These are phyloP conservation scores for Leersia perrieri DNA, from an alignment of 176 grass and related monocot genomes.

Conservation along the genomic window DNA sequence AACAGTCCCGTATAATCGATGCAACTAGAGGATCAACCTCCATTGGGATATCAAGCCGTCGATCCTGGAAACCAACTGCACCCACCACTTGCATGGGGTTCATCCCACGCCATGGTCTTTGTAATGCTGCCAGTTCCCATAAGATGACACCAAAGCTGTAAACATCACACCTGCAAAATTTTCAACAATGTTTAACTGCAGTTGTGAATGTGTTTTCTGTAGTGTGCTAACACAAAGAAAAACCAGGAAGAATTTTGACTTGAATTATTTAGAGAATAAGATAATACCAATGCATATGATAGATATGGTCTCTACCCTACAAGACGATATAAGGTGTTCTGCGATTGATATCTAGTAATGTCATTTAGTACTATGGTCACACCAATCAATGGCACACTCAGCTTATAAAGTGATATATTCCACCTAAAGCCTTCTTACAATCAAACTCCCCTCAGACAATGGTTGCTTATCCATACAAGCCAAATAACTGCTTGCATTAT, in stretches of 20 bases:
- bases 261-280: neutral
- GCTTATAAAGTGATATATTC: constrained; percentile 11
- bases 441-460: neutral
- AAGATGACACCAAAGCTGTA: constrained; percentile 97
- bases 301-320: constrained; percentile 23
- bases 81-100: constrained; percentile 97
- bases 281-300: neutral
- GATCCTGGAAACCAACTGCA: constrained; percentile 90
- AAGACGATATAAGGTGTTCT: neutral
- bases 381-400: neutral
- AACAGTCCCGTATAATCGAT: constrained; percentile 77
- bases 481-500: neutral
- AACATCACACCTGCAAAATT: constrained; percentile 74
- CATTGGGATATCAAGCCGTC: constrained; percentile 74
- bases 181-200: constrained; percentile 7
- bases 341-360: neutral
- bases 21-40: constrained; percentile 79
- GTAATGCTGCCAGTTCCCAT: constrained; percentile 82
- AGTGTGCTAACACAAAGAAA: constrained; percentile 29
- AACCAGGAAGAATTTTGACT: neutral
- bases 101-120: constrained; percentile 87
- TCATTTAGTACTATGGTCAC: neutral
- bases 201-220: neutral
- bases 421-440: neutral
- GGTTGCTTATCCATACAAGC: constrained; percentile 1